phyloP scores from a whole-genome alignment of 306 rosid species.

The Aeschynomene evenia region DNA sequence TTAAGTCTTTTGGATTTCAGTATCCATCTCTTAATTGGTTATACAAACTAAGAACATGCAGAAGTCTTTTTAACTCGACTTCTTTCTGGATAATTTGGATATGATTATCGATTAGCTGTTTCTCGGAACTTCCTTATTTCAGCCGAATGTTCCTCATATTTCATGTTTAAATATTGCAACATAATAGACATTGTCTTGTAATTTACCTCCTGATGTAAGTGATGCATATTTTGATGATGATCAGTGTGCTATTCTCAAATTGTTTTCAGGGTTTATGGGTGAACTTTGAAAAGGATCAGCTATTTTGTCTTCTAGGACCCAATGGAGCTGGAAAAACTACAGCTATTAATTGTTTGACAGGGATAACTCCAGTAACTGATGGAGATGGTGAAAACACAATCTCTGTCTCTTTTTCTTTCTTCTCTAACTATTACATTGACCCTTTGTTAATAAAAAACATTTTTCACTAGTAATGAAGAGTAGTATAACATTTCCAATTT shows the following conservation, averaged over 20 bases:
- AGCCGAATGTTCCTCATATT: not conserved
- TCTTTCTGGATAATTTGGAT: not conserved
- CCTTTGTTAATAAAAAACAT: conserved; percentile 11
- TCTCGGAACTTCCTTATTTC: not conserved
- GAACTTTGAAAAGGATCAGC: conserved; percentile 76
- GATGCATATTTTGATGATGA: conserved; percentile 2
- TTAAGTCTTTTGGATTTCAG: conserved; percentile 12
- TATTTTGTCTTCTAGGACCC: conserved; percentile 92
- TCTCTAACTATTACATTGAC: not conserved
- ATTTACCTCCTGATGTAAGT: not conserved
- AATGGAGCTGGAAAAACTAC: conserved; percentile 98
- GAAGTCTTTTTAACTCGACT: conserved; percentile 1
- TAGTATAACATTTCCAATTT: conserved; percentile 22
- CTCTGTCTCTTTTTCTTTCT: not conserved
- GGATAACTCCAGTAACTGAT: conserved; percentile 73
- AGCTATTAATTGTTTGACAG: conserved; percentile 82
- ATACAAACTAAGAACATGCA: not conserved
- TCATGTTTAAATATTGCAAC: conserved; percentile 1
- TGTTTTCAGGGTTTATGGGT: conserved; percentile 83
- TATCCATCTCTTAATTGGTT: conserved; percentile 15
- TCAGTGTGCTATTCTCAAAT: conserved; percentile 24
- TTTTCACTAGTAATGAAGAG: conserved; percentile 1
- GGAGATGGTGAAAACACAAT: conserved; percentile 68
- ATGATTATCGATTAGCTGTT: not conserved
- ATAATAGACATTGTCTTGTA: not conserved